Conservation (phyloP, 2,329 filamentous ascomycete species). For the Furcasterigmium furcatum region DNA sequence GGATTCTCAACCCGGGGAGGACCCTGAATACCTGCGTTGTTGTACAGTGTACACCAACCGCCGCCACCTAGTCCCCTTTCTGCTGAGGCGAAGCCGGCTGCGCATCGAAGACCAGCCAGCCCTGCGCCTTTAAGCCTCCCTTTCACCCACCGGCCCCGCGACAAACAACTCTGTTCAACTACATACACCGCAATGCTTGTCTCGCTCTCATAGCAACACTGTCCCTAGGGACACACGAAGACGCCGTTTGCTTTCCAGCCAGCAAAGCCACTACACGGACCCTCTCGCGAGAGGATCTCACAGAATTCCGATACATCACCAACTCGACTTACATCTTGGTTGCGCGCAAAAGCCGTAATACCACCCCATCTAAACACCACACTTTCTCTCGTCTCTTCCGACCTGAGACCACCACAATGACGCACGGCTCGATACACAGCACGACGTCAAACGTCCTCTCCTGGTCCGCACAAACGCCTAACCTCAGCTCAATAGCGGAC, state of each 20-base stretch:
- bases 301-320: too few species aligned
- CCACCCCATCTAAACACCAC: too few species aligned
- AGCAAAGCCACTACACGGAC: too few species aligned
- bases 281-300: too few species aligned
- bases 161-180: background rate
- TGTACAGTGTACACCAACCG: background rate
- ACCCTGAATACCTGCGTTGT: slow-evolving; percentile 1
- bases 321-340: too few species aligned
- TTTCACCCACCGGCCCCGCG: background rate
- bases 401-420: slow-evolving; percentile 26
- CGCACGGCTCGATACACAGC: slow-evolving; percentile 29
- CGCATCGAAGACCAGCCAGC: background rate
- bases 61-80: background rate
- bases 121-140: slow-evolving; percentile 1
- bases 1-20: background rate
- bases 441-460: slow-evolving; percentile 39
- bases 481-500: slow-evolving; percentile 38
- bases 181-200: slow-evolving; percentile 19
- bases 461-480: slow-evolving; percentile 40
- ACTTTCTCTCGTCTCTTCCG: too few species aligned
- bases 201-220: slow-evolving; percentile 30
- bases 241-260: background rate
- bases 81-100: background rate
- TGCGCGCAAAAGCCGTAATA: too few species aligned
- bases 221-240: slow-evolving; percentile 40